Percentiles rank a stretch among this genome's conserved stretches.
Conservation (phyloP, 805 yeast genomes). For the Pichia rugopelliculosa region DNA sequence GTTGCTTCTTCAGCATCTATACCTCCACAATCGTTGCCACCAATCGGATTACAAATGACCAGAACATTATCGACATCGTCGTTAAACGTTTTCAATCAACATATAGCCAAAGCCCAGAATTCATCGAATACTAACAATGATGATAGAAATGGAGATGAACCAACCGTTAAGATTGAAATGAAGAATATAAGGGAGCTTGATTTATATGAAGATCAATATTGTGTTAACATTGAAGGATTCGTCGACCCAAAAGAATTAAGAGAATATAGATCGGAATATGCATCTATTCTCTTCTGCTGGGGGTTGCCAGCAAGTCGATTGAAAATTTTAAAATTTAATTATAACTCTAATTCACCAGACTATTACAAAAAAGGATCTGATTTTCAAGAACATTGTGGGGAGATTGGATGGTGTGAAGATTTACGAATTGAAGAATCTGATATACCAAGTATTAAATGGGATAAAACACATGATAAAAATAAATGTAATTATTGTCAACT, state of each 20-base stretch:
- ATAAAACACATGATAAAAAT: conserved; percentile 18
- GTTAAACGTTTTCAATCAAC: conserved; percentile 20
- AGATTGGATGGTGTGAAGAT: conserved; percentile 23
- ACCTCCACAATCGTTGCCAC: no score
- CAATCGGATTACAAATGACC: not conserved
- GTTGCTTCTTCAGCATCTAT: no score
- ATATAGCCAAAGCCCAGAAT: conserved; percentile 16
- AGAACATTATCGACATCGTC: conserved; percentile 14
- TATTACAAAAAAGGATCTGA: not conserved
- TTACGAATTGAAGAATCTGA: not conserved
- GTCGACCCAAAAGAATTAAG: conserved; percentile 32
- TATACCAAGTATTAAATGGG: conserved; percentile 10
- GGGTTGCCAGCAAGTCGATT: conserved; percentile 74
- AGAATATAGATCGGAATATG: conserved; percentile 58
- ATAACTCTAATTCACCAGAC: conserved; percentile 9
- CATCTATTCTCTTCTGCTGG: conserved; percentile 74
- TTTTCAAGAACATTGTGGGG: conserved; percentile 22
- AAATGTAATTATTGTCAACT: conserved; percentile 64
- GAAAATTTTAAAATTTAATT: conserved; percentile 68
- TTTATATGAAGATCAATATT: conserved; percentile 35
- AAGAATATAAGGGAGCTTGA: conserved; percentile 38
- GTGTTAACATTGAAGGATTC: conserved; percentile 34
- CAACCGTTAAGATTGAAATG: conserved; percentile 39
- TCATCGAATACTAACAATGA: not conserved
- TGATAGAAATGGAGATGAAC: conserved; percentile 7